These are phyloP conservation scores for Lecanicillium sp. DNA, from an alignment of 2,329 filamentous ascomycete species.

Conservation along the genomic window DNA sequence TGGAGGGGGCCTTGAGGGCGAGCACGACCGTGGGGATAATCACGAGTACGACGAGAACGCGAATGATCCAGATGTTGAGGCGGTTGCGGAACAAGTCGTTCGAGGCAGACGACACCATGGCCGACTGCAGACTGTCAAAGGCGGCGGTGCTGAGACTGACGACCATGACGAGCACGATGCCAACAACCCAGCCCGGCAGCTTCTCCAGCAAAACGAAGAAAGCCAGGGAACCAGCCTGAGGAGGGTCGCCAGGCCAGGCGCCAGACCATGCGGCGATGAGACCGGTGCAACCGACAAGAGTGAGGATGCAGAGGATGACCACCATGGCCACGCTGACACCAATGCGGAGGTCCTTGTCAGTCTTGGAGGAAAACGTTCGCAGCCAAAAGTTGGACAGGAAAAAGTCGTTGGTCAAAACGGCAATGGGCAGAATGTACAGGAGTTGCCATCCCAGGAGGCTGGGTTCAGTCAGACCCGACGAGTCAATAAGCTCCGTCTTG, in stretches of 20 bases:
- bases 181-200: conserved; percentile 74
- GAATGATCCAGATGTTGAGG: conserved; percentile 68
- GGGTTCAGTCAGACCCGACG: conserved; percentile 61
- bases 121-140: conserved; percentile 74
- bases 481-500: conserved; percentile 57
- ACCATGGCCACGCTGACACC: conserved; percentile 63
- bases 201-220: conserved; percentile 69
- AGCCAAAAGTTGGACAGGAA: conserved; percentile 82
- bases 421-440: conserved; percentile 75
- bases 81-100: conserved; percentile 82
- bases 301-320: conserved; percentile 60
- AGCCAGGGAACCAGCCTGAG: conserved; percentile 53
- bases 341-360: conserved; percentile 69
- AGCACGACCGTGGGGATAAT: conserved; percentile 70
- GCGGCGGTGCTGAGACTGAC: conserved; percentile 68
- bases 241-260: conserved; percentile 55
- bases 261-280: conserved; percentile 74
- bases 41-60: conserved; percentile 59
- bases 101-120: conserved; percentile 77
- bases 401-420: conserved; percentile 78
- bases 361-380: conserved; percentile 72
- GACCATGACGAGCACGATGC: conserved; percentile 74
- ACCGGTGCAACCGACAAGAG: conserved; percentile 64
- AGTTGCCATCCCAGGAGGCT: conserved; percentile 77
- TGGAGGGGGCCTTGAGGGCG: conserved; percentile 64